A percentile compares a stretch with the other conserved stretches of the same genome.
phyloP scores from a whole-genome alignment of 345 rosid genomes.

The Gynandropsis gynandra region DNA sequence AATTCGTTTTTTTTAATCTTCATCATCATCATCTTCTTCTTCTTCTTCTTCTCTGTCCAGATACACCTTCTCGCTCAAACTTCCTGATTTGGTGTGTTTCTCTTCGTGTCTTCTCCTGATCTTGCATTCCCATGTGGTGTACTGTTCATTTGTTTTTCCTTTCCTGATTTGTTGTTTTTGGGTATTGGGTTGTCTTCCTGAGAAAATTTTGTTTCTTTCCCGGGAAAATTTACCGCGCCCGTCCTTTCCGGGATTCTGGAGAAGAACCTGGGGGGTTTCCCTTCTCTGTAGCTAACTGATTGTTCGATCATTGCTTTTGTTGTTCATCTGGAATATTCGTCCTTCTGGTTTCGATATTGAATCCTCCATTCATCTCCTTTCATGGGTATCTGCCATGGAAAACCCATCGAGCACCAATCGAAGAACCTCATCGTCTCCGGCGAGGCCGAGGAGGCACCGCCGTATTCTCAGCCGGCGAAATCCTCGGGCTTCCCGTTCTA shows the following conservation, averaged over 20 bases:
- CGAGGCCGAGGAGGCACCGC: constrained; percentile 30
- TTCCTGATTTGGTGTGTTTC: constrained; percentile 17
- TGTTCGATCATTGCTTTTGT: not conserved
- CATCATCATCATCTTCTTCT: too few relatives aligned
- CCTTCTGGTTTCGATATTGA: not conserved
- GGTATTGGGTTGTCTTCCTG: constrained; percentile 18
- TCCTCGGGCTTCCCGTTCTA: constrained; percentile 70
- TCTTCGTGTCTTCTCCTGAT: constrained; percentile 19
- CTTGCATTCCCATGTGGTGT: constrained; percentile 30
- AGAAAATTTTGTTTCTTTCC: constrained; percentile 20
- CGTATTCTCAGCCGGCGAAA: constrained; percentile 39
- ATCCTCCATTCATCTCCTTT: constrained; percentile 14
- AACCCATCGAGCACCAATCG: constrained; percentile 48
- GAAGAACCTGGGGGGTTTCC: not conserved
- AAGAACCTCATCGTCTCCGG: constrained; percentile 25
- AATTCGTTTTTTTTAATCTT: constrained; percentile 17
- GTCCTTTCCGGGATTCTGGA: constrained; percentile 15
- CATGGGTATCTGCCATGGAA: constrained; percentile 95
- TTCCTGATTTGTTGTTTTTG: constrained; percentile 6
- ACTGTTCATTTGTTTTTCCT: constrained; percentile 33
- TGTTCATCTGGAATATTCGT: not conserved
- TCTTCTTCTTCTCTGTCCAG: constrained; percentile 20
- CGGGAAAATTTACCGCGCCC: constrained; percentile 19
- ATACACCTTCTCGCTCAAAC: constrained; percentile 27
- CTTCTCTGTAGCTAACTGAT: not conserved